A percentile compares a stretch with the other conserved stretches of the same genome.
Evolutionary conservation across 805 yeast species (phyloP).

Genomic region (Candida germanica): DNA sequence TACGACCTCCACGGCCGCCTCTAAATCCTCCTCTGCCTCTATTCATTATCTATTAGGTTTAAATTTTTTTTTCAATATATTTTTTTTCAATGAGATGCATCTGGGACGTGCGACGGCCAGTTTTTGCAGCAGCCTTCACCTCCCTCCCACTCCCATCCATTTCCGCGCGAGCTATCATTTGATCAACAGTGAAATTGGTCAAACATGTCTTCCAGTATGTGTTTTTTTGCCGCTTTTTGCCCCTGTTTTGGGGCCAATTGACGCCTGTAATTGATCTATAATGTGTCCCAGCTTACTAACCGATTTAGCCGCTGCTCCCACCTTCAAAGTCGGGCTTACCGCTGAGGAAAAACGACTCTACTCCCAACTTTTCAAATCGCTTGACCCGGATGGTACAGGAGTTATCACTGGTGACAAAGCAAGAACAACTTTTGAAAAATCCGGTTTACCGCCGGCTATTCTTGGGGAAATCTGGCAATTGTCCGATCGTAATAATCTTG

Average conservation of each 20-base stretch:
- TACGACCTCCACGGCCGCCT: constrained; percentile 59
- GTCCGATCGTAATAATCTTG: constrained; percentile 87
- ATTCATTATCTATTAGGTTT: constrained; percentile 42
- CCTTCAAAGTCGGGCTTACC: constrained; percentile 49
- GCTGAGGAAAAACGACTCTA: constrained; percentile 74
- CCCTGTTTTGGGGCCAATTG: too few relatives aligned
- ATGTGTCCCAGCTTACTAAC: too few relatives aligned
- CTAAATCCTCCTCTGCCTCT: constrained; percentile 73
- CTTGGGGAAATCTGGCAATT: constrained; percentile 93
- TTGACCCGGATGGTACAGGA: constrained; percentile 79
- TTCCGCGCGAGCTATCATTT: too few relatives aligned
- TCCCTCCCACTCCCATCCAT: too few relatives aligned
- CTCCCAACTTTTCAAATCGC: constrained; percentile 69
- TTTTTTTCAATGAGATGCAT: constrained; percentile 8
- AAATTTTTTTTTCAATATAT: constrained; percentile 6
- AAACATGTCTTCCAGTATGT: not conserved
- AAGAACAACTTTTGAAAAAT: constrained; percentile 76
- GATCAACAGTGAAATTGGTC: too few relatives aligned
- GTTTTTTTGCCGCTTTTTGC: not conserved
- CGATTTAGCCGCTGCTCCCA: constrained; percentile 7
- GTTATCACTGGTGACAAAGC: constrained; percentile 86
- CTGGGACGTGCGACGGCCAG: too few relatives aligned
- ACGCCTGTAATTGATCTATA: too few relatives aligned
- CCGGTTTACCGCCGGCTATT: constrained; percentile 73
- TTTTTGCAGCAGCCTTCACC: too few relatives aligned